A percentile compares a stretch with the other conserved stretches of the same genome.
phyloP scores from a whole-genome alignment of 148 eudicot genomes.

The Nepenthes gracilis region DNA sequence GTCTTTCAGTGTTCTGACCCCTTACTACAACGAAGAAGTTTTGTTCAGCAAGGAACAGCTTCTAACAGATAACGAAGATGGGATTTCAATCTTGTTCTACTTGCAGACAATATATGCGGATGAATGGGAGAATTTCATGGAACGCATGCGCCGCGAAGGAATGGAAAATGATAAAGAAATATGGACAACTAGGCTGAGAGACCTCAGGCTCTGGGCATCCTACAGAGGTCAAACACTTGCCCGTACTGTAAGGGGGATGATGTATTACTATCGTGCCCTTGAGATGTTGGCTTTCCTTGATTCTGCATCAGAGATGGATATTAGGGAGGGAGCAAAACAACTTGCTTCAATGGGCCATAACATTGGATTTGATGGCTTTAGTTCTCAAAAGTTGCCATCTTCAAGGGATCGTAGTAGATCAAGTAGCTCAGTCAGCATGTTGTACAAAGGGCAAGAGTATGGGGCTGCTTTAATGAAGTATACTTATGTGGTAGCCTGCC shows the following conservation, averaged over 20 bases:
- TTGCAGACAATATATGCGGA: slow-evolving; percentile 6
- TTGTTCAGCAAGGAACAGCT: slow-evolving; percentile 2
- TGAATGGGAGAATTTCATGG: slow-evolving; percentile 2
- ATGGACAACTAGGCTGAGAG: not conserved
- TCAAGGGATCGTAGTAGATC: not conserved
- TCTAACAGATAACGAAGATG: slow-evolving; percentile 8
- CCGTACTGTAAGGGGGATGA: slow-evolving; percentile 5
- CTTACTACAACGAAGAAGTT: slow-evolving; percentile 10
- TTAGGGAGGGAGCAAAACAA: not conserved
- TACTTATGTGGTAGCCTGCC: slow-evolving; percentile 11
- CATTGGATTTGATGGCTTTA: not conserved
- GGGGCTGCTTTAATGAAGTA: slow-evolving; percentile 9
- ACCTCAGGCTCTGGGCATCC: slow-evolving; percentile 11
- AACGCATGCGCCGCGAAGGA: not conserved
- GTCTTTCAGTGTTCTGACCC: slow-evolving; percentile 10
- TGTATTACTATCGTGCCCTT: not conserved
- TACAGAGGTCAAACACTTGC: slow-evolving; percentile 12
- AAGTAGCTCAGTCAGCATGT: not conserved
- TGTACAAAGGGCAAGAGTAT: slow-evolving; percentile 2
- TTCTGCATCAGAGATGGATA: slow-evolving; percentile 1
- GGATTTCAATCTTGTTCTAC: slow-evolving; percentile 9
- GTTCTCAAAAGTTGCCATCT: not conserved
- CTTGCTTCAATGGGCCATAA: not conserved
- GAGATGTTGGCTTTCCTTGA: not conserved
- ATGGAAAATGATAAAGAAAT: not conserved